Evolutionary conservation across 1,284 basidiomycete species (phyloP), one percentile per base, ranked within the genome.

Genomic region (Ceratobasidium sp.): DNA sequence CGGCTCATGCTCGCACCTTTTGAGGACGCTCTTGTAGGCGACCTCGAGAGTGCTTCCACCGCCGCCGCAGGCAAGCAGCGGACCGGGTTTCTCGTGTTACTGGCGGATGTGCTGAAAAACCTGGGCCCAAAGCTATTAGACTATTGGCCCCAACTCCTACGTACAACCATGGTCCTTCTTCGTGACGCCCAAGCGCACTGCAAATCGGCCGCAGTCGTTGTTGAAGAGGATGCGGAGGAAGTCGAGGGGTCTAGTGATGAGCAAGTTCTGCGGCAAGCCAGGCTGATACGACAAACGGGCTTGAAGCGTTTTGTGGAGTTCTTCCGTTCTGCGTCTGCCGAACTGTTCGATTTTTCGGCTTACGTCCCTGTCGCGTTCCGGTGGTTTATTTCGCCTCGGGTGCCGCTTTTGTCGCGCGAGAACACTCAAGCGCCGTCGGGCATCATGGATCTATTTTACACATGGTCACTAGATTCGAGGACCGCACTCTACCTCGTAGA

Each of bases 391-490:
- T 90, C 91, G 0, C 96, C 96, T 0, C 92, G 96, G 22, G 84
- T 99, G 31, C 84, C 88, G 0, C 83, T 84, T 4, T 86, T 99
- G 27, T 90, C 93, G 74, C 84, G 85, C 61, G 97, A 99, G 82
- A 98, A 96, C 79, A 94, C 93, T 0, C 97, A 99, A 82, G 88
- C 94, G 0, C 95, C 96, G 0, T 97, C 96, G 0, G 91, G 95
- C 0, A 85, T 98, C 34, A 85, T 99, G 51, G 94, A 98, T 43
- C 85, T 99, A 0, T 92, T 98, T 81, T 87, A 90, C 75, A 85
- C 88, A 2, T 98, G 97, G 91, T 89, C 93, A 0, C 81, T 84
- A 9, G 85, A 87, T 31, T 83, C 84, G 0, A 86, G 90, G 11
- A 88, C 90, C 74, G 85, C 88, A 11, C 80, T 80, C 4, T 89